Evolutionary conservation across 345 rosid genomes (phyloP), one percentile per base, ranked within the genome.

Genomic region (Firmiana major): DNA sequence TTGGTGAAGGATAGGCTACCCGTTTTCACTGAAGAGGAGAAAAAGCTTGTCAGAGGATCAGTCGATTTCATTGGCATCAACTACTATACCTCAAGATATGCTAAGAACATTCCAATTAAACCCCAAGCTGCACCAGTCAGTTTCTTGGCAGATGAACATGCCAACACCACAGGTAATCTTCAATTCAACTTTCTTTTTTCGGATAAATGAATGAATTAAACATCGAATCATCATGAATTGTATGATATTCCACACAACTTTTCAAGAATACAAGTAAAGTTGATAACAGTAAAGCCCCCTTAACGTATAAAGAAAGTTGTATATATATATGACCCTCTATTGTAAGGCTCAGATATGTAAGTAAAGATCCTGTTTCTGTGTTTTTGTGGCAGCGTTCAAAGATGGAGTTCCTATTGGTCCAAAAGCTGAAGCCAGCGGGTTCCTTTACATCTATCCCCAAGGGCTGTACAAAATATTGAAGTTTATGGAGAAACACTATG

Each of bases 1-100:
- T 17, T 81, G 36, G 90, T 85, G 51, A 79, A 82, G 58, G 82
- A 83, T 0, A 84, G 90, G 75, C 63, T 88, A 43, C 90, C 90
- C 2, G 79, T 9, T 21, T 86, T 86, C 82, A 79, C 79, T 5
- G 26, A 60, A 28, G 43, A 78, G 69, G 88, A 88, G 76, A 83
- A 74, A 68, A 21, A 66, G 49, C 19, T 86, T 22, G 49, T 86
- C 16, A 83, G 59, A 76, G 83, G 85, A n/a, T 82, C 88, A 42
- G 72, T 81, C 45, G 89, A 88, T 73, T 88, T 86, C 76, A 74
- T 88, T 28, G 89, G 86, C 19, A 71, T 88, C 54, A 88, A 88
- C 53, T 86, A 84, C 58, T 88, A 88, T 36, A 65, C 83, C 19
- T 13, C 86, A 45, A 54, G 42, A 43, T 88, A 78, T 83, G 87